Percentiles rank a stretch among this genome's conserved stretches.
Conservation (phyloP, 768 basidiomycete species). For the Boletus subcaerulescens region DNA sequence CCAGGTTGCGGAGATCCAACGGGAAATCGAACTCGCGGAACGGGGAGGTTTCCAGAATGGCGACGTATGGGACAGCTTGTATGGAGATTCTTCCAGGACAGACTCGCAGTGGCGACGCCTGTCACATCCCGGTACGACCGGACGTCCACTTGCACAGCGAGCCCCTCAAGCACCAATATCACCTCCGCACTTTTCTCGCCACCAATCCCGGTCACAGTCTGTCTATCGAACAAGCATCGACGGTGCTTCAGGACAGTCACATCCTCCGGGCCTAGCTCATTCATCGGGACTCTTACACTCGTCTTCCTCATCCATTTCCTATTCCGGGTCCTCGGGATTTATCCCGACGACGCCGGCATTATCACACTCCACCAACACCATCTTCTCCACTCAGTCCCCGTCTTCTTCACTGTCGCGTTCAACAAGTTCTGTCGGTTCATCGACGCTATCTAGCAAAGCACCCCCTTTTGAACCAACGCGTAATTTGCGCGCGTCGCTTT, state of each 20-base stretch:
- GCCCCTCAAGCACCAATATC: slow-evolving; percentile 20
- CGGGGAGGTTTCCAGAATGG: slow-evolving; percentile 25
- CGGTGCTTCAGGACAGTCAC: slow-evolving; percentile 8
- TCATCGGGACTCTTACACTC: slow-evolving; percentile 9
- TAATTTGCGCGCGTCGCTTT: slow-evolving; percentile 23
- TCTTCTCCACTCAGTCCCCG: slow-evolving; percentile 18
- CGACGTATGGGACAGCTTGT: slow-evolving; percentile 14
- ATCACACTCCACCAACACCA: slow-evolving; percentile 16
- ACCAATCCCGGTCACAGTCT: slow-evolving; percentile 28
- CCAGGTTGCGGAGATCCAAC: slow-evolving; percentile 55
- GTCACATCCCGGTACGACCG: slow-evolving; percentile 30
- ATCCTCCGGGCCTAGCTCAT: slow-evolving; percentile 17
- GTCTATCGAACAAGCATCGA: slow-evolving; percentile 21
- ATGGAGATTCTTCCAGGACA: slow-evolving; percentile 13
- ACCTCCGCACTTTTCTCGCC: slow-evolving; percentile 25
- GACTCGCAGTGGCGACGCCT: slow-evolving; percentile 24
- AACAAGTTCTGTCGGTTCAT: slow-evolving; percentile 30
- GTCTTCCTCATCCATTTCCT: slow-evolving; percentile 16
- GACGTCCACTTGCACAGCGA: slow-evolving; percentile 19
- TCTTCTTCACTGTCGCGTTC: slow-evolving; percentile 29
- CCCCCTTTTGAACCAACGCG: slow-evolving; percentile 51
- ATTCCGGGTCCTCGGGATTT: slow-evolving; percentile 16
- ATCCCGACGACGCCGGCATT: slow-evolving; percentile 7
- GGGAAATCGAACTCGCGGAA: slow-evolving; percentile 50
- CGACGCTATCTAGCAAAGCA: slow-evolving; percentile 52